Evolutionary conservation across 306 rosid species (phyloP), one percentile per base, ranked within the genome.

Genomic region (Quercus glauca): DNA sequence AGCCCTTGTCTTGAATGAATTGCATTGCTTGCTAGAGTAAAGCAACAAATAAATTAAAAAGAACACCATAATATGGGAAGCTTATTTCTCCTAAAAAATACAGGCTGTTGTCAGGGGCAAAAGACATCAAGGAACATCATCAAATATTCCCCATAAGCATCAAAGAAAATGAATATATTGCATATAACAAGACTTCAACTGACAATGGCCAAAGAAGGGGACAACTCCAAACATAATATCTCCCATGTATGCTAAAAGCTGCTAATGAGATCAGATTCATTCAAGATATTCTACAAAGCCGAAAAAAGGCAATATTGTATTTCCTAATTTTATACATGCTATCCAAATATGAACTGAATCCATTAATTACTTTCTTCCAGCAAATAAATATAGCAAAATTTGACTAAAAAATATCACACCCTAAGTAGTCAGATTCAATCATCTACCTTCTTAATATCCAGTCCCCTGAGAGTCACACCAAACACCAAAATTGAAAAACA

Each of bases 21-120:
- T 85, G 85, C 98, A 95, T 67, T 95, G 98, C 70, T 75, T 95
- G 81, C 99, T 95, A 69, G 3, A 11, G 56, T 15, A 78, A 84
- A 69, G 29, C n/a, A 85, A 51, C 45, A 33, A 73, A 79, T 19
- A 59, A 29, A 61, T 60, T 35, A 37, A 35, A 45, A 74, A 12
- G 61, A 17, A 21, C 23, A 69, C 11, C 0, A 10, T 5, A 2
- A 63, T 3, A 56, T 9, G 18, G 10, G 53, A 45, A 41, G 14
- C 7, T 41, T 19, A 37, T 28, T 35, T 33, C 25, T 51, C 19
- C 23, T 52, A 26, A 28, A 43, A 31, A 73, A 25, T 41, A 41
- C 17, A 13, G 21, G 63, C 72, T 35, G 4, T n/a, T 68, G 37
- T 19, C 23, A 33, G 72, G 26, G 8, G 11, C 21, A 35, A 33